Evolutionary conservation across 2,329 filamentous ascomycete species (phyloP).

Genomic region (Talaromyces sp.): DNA sequence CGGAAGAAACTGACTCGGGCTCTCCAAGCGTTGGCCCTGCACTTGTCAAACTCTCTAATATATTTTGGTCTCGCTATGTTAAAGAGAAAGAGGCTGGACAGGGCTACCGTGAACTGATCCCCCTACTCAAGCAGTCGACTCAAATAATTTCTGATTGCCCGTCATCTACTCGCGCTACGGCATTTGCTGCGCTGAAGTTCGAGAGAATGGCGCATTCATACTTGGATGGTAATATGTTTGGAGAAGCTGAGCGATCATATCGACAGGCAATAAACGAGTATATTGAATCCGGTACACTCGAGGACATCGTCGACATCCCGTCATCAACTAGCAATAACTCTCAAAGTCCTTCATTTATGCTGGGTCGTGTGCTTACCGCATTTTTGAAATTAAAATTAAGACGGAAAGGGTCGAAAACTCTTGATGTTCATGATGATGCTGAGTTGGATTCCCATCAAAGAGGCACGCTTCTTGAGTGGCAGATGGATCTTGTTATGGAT

Average conservation of each 20-base stretch:
- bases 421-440: conserved; percentile 36
- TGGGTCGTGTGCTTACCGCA: conserved; percentile 41
- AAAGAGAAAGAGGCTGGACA: conserved; percentile 44
- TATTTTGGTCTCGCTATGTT: conserved; percentile 52
- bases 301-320: conserved; percentile 30
- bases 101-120: conserved; percentile 38
- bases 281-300: conserved; percentile 40
- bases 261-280: conserved; percentile 45
- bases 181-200: conserved; percentile 47
- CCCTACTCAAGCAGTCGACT: conserved; percentile 45
- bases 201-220: conserved; percentile 48
- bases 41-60: conserved; percentile 48
- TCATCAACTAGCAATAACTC: conserved; percentile 36
- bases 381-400: conserved; percentile 42
- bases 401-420: conserved; percentile 27
- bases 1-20: conserved; percentile 15
- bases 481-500: conserved; percentile 40
- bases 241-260: conserved; percentile 42
- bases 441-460: conserved; percentile 29
- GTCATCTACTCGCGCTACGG: conserved; percentile 37
- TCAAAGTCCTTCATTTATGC: conserved; percentile 37
- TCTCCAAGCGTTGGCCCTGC: conserved; percentile 26
- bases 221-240: conserved; percentile 38
- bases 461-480: conserved; percentile 42
- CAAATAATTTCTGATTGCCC: conserved; percentile 39